Conservation (phyloP, 306 rosid genomes). For the Quercus dentata region DNA sequence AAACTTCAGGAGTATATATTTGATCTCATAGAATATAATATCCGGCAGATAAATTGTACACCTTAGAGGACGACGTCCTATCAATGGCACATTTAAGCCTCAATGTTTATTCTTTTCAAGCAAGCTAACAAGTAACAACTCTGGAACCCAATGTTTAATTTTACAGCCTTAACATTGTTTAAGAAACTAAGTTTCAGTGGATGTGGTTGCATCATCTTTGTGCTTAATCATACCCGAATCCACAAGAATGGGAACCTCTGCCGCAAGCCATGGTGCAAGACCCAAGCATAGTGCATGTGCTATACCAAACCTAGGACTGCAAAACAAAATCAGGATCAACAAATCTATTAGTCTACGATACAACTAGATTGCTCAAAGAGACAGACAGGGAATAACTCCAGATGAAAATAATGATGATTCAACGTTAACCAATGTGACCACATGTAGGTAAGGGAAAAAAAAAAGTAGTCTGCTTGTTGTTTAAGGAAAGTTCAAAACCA, state of each 20-base stretch:
- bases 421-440: not conserved
- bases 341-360: conserved; percentile 9
- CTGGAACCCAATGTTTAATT: conserved; percentile 25
- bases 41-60: conserved; percentile 21
- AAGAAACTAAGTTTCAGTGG: conserved; percentile 59
- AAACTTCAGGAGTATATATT: conserved; percentile 2
- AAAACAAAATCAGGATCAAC: conserved; percentile 23
- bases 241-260: conserved; percentile 92
- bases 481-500: too few relatives aligned
- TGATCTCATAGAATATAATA: conserved; percentile 19
- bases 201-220: conserved; percentile 84
- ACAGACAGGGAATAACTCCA: not conserved
- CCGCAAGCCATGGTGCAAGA: conserved; percentile 99
- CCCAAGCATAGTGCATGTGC: conserved; percentile 99
- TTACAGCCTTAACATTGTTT: conserved; percentile 26
- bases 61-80: not conserved
- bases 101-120: conserved; percentile 37
- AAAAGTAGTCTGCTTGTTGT: too few relatives aligned
- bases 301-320: conserved; percentile 96
- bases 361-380: conserved; percentile 9
- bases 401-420: not conserved
- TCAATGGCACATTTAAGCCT: conserved; percentile 34
- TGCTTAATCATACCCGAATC: conserved; percentile 99
- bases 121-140: not conserved
- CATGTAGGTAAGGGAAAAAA: not conserved